Evolutionary conservation across 352 stramenopile species (phyloP), one percentile per base, ranked within the genome.

Genomic region (Globisporangium paddicum): DNA sequence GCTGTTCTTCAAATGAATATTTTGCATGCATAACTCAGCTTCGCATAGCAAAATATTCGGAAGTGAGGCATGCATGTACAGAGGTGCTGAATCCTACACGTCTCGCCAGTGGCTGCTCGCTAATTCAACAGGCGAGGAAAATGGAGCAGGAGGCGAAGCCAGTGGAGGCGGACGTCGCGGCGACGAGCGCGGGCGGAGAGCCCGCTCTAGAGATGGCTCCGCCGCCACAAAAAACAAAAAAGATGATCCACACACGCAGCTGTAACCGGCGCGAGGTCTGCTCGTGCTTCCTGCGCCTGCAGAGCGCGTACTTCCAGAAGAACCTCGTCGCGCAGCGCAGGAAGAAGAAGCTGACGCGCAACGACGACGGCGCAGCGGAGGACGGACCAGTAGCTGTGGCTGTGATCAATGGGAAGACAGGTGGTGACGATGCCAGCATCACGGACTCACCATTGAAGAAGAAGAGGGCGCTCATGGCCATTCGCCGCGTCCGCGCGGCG

Each of bases 291-390:
- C 28, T 91, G 62, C 80, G 82, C 38, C 47, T 85, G 16, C 77
- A 89, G 57, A 90, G 81, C 66, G 67, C 66, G 3, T 81, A 77
- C 46, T 92, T 90, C 63, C 84, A 83, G 19, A 82, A 77, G 54
- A 82, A 87, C 28, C 59, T 93, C 55, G 44, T 38, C 1, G 64
- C 56, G 10, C 78, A 82, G 64, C 59, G 57, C n/a, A 58, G 60
- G 35, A 83, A 82, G 67, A 83, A 82, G 64, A 66, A 66, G 19
- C 58, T 53, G 37, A 55, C 51, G 21, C 16, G 10, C 8, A 19
- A 26, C 16, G 35, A 42, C 16, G 16, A 32, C 16, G 21, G 3
- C 18, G 18, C 30, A 37, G 34, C 63, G 16, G 28, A 32, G 6
- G n/a, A 10, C 28, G 47, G 0, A 26, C 18, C n/a, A 18, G 4